These are phyloP conservation scores for Phanerochaete sordida DNA, from an alignment of 768 basidiomycete species.

Conservation along the genomic window DNA sequence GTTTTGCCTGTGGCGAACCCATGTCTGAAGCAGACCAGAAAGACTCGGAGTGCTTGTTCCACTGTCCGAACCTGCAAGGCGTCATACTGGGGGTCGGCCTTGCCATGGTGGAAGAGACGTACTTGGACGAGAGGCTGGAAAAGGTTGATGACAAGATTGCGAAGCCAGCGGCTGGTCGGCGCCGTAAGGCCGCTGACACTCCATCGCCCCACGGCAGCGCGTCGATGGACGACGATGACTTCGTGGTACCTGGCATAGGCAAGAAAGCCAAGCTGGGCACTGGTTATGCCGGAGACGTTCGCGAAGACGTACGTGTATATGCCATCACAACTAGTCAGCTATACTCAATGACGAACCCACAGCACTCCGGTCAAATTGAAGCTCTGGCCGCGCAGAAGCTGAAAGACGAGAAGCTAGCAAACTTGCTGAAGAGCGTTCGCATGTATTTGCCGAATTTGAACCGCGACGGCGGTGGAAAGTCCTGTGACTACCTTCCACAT, in stretches of 20 bases:
- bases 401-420: slow-evolving; percentile 73
- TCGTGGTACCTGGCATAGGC: slow-evolving; percentile 34
- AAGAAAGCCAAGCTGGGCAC: slow-evolving; percentile 76
- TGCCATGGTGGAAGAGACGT: slow-evolving; percentile 77
- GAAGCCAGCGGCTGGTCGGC: slow-evolving; percentile 34
- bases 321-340: background rate
- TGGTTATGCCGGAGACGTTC: slow-evolving; percentile 81
- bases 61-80: slow-evolving; percentile 88
- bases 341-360: background rate
- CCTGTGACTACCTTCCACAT: slow-evolving; percentile 90
- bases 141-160: slow-evolving; percentile 23
- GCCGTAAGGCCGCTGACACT: slow-evolving; percentile 33
- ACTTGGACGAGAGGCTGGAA: slow-evolving; percentile 49
- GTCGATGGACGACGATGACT: slow-evolving; percentile 52
- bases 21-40: slow-evolving; percentile 26
- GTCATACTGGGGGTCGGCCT: slow-evolving; percentile 89
- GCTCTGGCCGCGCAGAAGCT: slow-evolving; percentile 68
- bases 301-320: slow-evolving; percentile 71
- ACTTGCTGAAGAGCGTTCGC: slow-evolving; percentile 68
- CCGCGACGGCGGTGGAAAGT: slow-evolving; percentile 68
- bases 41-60: slow-evolving; percentile 65
- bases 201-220: slow-evolving; percentile 25
- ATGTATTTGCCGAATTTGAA: slow-evolving; percentile 80
- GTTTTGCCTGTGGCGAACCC: slow-evolving; percentile 49
- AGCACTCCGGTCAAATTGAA: slow-evolving; percentile 80